Base-by-base conservation (phyloP, 768 basidiomycete species). In the Pleurotus salmoneostramineus region DNA sequence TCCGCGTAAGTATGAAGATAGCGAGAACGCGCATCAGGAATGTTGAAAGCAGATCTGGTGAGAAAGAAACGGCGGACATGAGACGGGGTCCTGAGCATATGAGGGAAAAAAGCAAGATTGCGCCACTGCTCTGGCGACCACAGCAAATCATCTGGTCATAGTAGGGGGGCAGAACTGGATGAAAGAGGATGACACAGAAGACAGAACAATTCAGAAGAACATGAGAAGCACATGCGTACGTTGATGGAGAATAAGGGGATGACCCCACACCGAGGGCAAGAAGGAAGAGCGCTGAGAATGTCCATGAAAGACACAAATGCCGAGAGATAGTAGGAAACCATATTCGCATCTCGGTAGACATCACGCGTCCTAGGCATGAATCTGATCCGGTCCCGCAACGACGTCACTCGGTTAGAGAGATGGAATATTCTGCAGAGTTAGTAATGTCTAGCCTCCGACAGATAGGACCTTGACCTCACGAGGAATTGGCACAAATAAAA, bases 181-280 rank as follows among this genome's bases (percentile, higher is more conserved):
- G 21, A 14, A 54, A 54, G 21, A 27, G 37, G 52, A 54, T 54
- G 52, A 54, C 52, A 54, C n/a, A 42, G 52, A 54, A 54, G 52
- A n/a, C 35, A 7, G 7, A 54, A 42, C 12, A 36, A 42, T 27
- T 31, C 27, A 37, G 40, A 42, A 42, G 36, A 42, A 42, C 7
- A 27, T 12, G 14, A 37, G 31, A 31, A 42, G 12, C 52, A 54
- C 52, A 54, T 54, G 52, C 52, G 21, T 43, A 42, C 36, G 32
- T 40, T 54, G 52, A 54, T 54, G 52, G 40, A 42, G 35, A 54
- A 31, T 49, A 42, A 40, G 52, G 33, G 52, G 36, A 42, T 54
- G 52, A 40, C 52, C 52, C 36, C 52, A 54, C 36, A 42, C 35
- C 40, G 6, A 40, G 37, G n/a, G 11, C n/a, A 40, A 27, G 31